A percentile compares a stretch with the other conserved stretches of the same genome.
Conservation (phyloP, 257 asterid genomes). For the Capsicum chinense region DNA sequence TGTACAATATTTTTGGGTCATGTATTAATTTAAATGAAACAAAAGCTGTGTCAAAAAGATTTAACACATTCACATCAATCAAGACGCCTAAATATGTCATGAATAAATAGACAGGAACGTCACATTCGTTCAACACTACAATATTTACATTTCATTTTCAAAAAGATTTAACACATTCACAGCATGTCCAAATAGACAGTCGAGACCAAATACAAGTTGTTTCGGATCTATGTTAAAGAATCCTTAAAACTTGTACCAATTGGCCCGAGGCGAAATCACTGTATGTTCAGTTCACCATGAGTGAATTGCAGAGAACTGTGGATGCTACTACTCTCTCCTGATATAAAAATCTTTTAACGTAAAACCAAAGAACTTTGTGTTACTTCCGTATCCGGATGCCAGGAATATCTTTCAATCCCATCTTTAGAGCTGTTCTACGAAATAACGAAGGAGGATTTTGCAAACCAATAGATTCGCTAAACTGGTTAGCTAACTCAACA, state of each 20-base stretch:
- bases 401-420: slow-evolving; percentile 84
- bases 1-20: background rate
- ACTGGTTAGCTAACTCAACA: slow-evolving; percentile 77
- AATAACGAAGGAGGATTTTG: slow-evolving; percentile 71
- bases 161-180: background rate
- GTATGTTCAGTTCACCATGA: slow-evolving; percentile 4
- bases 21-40: background rate
- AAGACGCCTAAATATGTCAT: background rate
- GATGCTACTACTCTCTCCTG: slow-evolving; percentile 14
- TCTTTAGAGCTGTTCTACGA: slow-evolving; percentile 77
- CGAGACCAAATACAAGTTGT: background rate
- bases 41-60: background rate
- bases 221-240: background rate
- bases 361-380: background rate
- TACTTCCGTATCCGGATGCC: slow-evolving; percentile 71
- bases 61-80: background rate
- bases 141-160: slow-evolving; percentile 1
- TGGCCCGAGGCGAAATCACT: background rate
- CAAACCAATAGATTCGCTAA: slow-evolving; percentile 81
- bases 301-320: slow-evolving; percentile 2
- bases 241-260: background rate
- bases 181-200: background rate
- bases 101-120: background rate
- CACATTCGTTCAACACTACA: background rate
- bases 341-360: background rate